A percentile compares a stretch with the other conserved stretches of the same genome.
Conservation (phyloP, 2,329 filamentous ascomycete genomes). For the Clonostachys rosea region DNA sequence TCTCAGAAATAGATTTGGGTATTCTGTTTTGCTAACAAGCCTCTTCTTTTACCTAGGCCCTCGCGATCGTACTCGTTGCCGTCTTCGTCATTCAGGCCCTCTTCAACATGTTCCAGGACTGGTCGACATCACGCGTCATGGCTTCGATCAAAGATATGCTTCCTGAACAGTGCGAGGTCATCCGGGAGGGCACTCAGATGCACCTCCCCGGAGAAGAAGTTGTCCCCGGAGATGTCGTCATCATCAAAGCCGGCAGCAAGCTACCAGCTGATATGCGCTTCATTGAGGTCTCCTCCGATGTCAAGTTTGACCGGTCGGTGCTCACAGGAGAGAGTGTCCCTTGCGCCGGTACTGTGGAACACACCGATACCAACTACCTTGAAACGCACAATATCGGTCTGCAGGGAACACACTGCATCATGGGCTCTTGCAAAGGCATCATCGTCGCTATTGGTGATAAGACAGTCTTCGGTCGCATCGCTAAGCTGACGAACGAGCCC, state of each 20-base stretch:
- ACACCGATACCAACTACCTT: constrained; percentile 68
- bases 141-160: constrained; percentile 75
- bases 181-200: constrained; percentile 46
- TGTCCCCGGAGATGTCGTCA: constrained; percentile 67
- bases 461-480: constrained; percentile 74
- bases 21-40: neutral
- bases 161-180: constrained; percentile 64
- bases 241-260: constrained; percentile 68
- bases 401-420: constrained; percentile 75
- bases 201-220: constrained; percentile 37
- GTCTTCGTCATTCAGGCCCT: constrained; percentile 67
- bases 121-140: constrained; percentile 74
- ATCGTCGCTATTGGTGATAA: constrained; percentile 68
- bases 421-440: constrained; percentile 60
- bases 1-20: neutral
- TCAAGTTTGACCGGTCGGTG: constrained; percentile 69
- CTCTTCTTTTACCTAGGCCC: constrained; percentile 30
- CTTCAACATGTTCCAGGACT: constrained; percentile 71
- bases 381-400: constrained; percentile 74
- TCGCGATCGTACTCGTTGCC: constrained; percentile 67
- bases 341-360: constrained; percentile 58
- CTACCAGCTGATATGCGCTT: constrained; percentile 71
- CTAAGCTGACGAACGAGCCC: constrained; percentile 65
- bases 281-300: constrained; percentile 62
- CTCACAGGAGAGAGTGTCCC: constrained; percentile 66